phyloP scores from a whole-genome alignment of 306 rosid species.

The Vigna unguiculata region DNA sequence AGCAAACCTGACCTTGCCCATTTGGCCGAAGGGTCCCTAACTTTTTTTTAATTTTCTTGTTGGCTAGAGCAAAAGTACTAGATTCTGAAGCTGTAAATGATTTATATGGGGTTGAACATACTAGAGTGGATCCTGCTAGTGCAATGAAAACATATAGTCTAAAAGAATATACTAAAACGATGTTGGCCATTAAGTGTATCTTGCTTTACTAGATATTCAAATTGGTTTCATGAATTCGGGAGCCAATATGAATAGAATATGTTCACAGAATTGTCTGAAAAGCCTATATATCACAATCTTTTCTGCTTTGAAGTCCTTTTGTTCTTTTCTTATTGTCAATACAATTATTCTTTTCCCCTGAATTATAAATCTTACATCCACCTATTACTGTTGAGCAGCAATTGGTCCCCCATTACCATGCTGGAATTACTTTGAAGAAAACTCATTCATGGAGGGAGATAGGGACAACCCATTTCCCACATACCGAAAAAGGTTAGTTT shows the following conservation, averaged over 20 bases:
- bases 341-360: conserved; percentile 37
- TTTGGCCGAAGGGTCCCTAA: conserved; percentile 28
- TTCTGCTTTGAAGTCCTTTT: conserved; percentile 50
- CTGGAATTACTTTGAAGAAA: conserved; percentile 67
- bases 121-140: conserved; percentile 47
- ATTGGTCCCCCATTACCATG: conserved; percentile 82
- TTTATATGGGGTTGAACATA: conserved; percentile 32
- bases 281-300: conserved; percentile 43
- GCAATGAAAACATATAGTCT: conserved; percentile 44
- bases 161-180: conserved; percentile 46
- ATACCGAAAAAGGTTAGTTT: conserved; percentile 87
- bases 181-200: conserved; percentile 40
- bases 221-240: conserved; percentile 41
- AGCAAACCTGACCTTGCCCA: conserved; percentile 13
- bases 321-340: conserved; percentile 44
- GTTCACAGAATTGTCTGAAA: conserved; percentile 47
- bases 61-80: conserved; percentile 48
- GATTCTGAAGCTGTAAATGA: conserved; percentile 43
- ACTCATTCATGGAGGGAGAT: conserved; percentile 63
- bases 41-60: conserved; percentile 16
- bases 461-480: conserved; percentile 87
- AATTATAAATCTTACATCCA: conserved; percentile 51
- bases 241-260: conserved; percentile 49
- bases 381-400: conserved; percentile 56
- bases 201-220: conserved; percentile 42